Base-by-base conservation (phyloP, 352 stramenopile species). In the Globisporangium radiosum region DNA sequence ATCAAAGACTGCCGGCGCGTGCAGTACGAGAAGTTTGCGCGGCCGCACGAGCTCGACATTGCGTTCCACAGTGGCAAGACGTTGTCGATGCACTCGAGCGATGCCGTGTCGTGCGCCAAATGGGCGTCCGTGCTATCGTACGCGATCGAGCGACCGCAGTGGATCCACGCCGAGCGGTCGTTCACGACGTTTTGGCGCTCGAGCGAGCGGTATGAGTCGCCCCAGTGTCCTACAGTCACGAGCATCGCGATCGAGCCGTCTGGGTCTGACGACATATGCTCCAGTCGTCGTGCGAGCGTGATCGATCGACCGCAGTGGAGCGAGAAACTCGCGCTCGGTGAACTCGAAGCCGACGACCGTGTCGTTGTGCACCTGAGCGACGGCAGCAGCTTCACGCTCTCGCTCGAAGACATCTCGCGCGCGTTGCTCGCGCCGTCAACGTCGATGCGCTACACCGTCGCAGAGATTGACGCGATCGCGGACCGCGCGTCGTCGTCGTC, bases 71-170 rank as follows among this genome's bases (percentile, higher is more conserved):
- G 54, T 25, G 71, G 71, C 36, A 76, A 73, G 58, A 42, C 56
- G 7, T 60, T 75, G 8, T 62, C 54, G 13, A 54, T 76, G 13
- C 71, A 76, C 38, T 61, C 62, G 0, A 56, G 65, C 4, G 68
- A 76, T 7, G 71, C 71, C 7, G 49, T 78, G 7, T 65, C 66
- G 37, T 78, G 71, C 50, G 57, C 68, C 1, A 69, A 72, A 39
- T 78, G 71, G 71, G 71, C 69, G 7, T 73, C 71, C 0, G 62
- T 78, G 40, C 56, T 78, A 9, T 67, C 69, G 14, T 61, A 66
- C 8, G 71, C 71, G 14, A 76, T 78, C 19, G 71, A 78, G 38
- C 72, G 68, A 36, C 71, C 71, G n/a, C 57, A 70, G 13, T 78
- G 71, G 71, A 62, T 78, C 11, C 68, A 78, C 52, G 54, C 62